Percentiles rank a stretch among this genome's conserved stretches.
Conservation (phyloP, 1,284 basidiomycete species). For the Stygiomarasmius scandens region DNA sequence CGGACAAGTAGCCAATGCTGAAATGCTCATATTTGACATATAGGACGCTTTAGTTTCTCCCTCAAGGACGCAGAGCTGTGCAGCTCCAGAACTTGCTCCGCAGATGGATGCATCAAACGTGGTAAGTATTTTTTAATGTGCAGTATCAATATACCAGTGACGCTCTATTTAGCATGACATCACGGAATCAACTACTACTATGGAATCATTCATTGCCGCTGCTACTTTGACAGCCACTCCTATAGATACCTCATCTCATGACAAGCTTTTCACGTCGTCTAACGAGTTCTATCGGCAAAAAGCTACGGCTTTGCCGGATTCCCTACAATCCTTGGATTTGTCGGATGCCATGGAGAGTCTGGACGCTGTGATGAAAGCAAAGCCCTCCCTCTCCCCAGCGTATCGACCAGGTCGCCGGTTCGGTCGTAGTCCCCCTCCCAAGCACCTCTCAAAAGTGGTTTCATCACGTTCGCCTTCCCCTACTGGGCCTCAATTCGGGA, state of each 20-base stretch:
- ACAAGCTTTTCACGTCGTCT: not conserved
- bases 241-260: not conserved
- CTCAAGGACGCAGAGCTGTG: too few relatives aligned
- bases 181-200: not conserved
- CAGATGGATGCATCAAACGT: too few relatives aligned
- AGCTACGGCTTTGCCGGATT: not conserved
- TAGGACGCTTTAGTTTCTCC: too few relatives aligned
- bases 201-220: not conserved
- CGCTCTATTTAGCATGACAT: too few relatives aligned
- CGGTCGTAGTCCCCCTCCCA: not conserved
- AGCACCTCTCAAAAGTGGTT: not conserved
- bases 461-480: not conserved
- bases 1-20: too few relatives aligned
- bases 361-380: not conserved
- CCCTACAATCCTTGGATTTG: not conserved
- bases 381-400: not conserved
- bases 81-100: too few relatives aligned
- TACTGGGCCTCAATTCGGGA: not conserved
- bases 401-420: not conserved
- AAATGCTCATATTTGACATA: too few relatives aligned
- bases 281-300: not conserved
- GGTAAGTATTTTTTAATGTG: too few relatives aligned
- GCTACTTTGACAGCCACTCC: not conserved
- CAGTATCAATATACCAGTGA: too few relatives aligned
- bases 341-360: not conserved